Percentiles rank a stretch among this genome's conserved stretches.
Conservation (phyloP, 768 basidiomycete species). For the Suillus cothurnatus region DNA sequence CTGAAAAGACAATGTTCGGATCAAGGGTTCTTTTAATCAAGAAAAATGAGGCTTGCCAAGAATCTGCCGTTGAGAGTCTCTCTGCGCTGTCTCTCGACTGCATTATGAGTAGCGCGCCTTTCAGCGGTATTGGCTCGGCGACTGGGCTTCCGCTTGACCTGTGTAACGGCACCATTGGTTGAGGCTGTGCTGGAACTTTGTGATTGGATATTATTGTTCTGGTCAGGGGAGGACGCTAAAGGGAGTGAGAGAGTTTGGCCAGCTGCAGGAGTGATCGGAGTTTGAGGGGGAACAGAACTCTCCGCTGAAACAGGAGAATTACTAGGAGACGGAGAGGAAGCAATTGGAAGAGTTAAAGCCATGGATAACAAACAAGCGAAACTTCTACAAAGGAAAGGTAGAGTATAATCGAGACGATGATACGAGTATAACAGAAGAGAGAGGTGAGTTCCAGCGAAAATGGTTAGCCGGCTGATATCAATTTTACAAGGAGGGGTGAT, state of each 20-base stretch:
- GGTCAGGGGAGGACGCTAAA: conserved; percentile 27
- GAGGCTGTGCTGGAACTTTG: conserved; percentile 18
- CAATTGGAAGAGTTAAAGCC: conserved; percentile 43
- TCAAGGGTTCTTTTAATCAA: conserved; percentile 2
- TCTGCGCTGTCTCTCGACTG: conserved; percentile 90
- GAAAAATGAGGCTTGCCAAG: conserved; percentile 54
- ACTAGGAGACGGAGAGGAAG: conserved; percentile 40
- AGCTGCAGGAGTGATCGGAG: conserved; percentile 47
- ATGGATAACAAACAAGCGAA: conserved; percentile 20
- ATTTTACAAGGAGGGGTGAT: conserved; percentile 24
- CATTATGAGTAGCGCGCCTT: conserved; percentile 95
- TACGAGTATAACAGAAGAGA: conserved; percentile 12
- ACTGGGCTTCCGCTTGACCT: conserved; percentile 77
- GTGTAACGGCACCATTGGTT: conserved; percentile 31
- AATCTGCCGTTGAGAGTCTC: conserved; percentile 95
- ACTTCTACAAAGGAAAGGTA: conserved; percentile 19
- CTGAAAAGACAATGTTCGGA: conserved; percentile 39
- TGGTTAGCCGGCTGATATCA: conserved; percentile 20
- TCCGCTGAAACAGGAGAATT: conserved; percentile 46
- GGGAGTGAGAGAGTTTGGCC: conserved; percentile 40
- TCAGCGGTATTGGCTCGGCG: conserved; percentile 96
- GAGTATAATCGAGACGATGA: conserved; percentile 14
- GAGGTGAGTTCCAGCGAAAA: conserved; percentile 11
- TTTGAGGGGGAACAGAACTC: conserved; percentile 46
- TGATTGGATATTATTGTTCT: conserved; percentile 24